Percentiles rank a stretch among this genome's conserved stretches.
Evolutionary conservation across 129 eudicot genomes (phyloP).

Genomic region (Calendula officinalis): DNA sequence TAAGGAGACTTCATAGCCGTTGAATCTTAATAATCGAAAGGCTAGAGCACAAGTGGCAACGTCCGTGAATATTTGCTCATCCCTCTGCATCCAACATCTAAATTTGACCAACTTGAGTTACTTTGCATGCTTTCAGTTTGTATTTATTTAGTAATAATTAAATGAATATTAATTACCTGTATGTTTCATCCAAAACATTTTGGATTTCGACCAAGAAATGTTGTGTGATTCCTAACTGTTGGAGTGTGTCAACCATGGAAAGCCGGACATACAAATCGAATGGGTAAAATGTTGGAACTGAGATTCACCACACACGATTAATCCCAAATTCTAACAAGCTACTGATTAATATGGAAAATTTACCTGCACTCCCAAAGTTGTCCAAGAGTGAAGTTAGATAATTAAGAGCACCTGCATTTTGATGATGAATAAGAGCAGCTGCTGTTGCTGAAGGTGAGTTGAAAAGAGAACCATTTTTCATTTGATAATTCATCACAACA

Average conservation of each 20-base stretch:
- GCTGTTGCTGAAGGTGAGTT: constrained; percentile 89
- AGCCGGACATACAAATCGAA: constrained; percentile 53
- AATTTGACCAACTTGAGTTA: neutral
- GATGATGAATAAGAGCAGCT: constrained; percentile 48
- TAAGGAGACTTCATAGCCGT: constrained; percentile 70
- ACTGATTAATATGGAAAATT: neutral
- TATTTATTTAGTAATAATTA: neutral
- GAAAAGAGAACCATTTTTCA: constrained; percentile 71
- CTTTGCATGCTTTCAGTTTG: neutral
- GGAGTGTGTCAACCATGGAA: constrained; percentile 61
- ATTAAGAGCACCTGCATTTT: constrained; percentile 44
- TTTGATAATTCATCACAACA: constrained; percentile 60
- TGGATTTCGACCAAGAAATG: constrained; percentile 56
- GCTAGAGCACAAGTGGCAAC: constrained; percentile 64
- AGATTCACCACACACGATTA: constrained; percentile 47
- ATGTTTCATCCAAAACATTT: constrained; percentile 14
- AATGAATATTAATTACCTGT: constrained; percentile 42
- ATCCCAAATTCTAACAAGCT: too few species aligned
- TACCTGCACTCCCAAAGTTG: constrained; percentile 80
- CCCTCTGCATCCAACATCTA: constrained; percentile 72
- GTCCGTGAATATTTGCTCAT: constrained; percentile 62
- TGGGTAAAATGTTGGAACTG: constrained; percentile 79
- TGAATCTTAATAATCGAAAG: constrained; percentile 57
- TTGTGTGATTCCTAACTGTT: constrained; percentile 59
- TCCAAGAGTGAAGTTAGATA: constrained; percentile 53